Evolutionary conservation across 768 basidiomycete species (phyloP).

Genomic region (Russula foetens): DNA sequence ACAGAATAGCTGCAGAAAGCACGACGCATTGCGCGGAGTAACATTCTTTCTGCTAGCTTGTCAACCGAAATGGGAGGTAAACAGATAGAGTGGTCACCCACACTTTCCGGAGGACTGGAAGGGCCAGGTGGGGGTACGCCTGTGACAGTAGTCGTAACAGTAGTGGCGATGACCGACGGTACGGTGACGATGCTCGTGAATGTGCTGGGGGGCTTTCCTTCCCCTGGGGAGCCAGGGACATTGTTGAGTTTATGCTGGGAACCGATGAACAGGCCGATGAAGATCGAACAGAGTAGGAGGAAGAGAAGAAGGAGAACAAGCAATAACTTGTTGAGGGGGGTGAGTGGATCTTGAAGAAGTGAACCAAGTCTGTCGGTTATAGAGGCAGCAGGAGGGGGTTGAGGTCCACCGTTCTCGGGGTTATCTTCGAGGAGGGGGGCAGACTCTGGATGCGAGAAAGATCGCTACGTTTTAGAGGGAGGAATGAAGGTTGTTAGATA

Average conservation of each 20-base stretch:
- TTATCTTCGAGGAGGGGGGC: slow-evolving; percentile 56
- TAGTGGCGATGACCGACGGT: slow-evolving; percentile 30
- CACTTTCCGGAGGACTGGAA: slow-evolving; percentile 41
- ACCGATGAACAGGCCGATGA: slow-evolving; percentile 90
- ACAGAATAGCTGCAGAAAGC: slow-evolving; percentile 74
- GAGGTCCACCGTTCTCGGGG: slow-evolving; percentile 31
- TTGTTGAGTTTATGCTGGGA: slow-evolving; percentile 67
- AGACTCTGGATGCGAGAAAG: slow-evolving; percentile 37
- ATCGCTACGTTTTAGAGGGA: background rate
- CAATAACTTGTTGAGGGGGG: slow-evolving; percentile 76
- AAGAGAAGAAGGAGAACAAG: slow-evolving; percentile 67
- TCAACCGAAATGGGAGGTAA: background rate
- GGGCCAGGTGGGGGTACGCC: slow-evolving; percentile 29
- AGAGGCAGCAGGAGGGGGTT: slow-evolving; percentile 25
- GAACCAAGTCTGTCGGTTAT: slow-evolving; percentile 44
- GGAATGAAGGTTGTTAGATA: background rate
- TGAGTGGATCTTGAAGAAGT: slow-evolving; percentile 68
- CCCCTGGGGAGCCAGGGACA: slow-evolving; percentile 34
- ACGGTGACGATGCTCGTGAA: slow-evolving; percentile 33
- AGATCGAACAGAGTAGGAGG: slow-evolving; percentile 76
- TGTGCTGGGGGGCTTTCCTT: slow-evolving; percentile 33
- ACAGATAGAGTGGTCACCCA: background rate
- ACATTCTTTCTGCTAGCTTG: slow-evolving; percentile 49
- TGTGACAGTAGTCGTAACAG: slow-evolving; percentile 29
- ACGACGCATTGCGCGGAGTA: slow-evolving; percentile 71